These are phyloP conservation scores for Microstegium vimineum DNA, from an alignment of 176 grass and related monocot species.

Conservation along the genomic window DNA sequence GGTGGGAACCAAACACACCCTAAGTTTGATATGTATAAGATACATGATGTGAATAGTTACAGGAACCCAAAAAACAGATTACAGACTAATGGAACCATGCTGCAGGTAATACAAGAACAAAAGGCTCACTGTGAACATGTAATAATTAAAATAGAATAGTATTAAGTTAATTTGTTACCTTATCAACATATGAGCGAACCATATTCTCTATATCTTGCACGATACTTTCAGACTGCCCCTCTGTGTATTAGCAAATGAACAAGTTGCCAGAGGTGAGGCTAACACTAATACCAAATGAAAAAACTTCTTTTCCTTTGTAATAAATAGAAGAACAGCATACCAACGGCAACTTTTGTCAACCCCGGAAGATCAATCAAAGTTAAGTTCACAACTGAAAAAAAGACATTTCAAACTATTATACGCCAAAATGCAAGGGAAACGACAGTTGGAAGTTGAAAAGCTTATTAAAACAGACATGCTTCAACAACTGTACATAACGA, in stretches of 20 bases:
- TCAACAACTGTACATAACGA: background rate
- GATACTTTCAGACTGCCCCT: conserved; percentile 74
- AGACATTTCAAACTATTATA: background rate
- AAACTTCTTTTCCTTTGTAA: background rate
- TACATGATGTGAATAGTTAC: background rate
- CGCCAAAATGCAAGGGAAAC: background rate
- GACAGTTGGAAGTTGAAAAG: background rate
- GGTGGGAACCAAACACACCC: no score
- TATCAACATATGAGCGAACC: conserved; percentile 66
- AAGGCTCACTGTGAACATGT: background rate
- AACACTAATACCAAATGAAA: background rate
- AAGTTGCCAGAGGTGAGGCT: background rate
- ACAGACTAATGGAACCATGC: background rate
- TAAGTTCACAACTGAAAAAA: conserved; percentile 72
- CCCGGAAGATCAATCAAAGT: conserved; percentile 83
- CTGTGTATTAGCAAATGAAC: conserved; percentile 39
- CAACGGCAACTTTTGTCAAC: conserved; percentile 80
- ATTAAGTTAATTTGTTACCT: conserved; percentile 42
- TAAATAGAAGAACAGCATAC: conserved; percentile 30
- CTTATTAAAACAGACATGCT: background rate
- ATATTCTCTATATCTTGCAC: conserved; percentile 82
- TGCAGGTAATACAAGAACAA: background rate
- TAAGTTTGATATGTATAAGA: background rate
- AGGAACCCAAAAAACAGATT: background rate
- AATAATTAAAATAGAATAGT: background rate